Base-by-base conservation (phyloP, 192 early-diverging fungal species). In the Dispira simplex region DNA sequence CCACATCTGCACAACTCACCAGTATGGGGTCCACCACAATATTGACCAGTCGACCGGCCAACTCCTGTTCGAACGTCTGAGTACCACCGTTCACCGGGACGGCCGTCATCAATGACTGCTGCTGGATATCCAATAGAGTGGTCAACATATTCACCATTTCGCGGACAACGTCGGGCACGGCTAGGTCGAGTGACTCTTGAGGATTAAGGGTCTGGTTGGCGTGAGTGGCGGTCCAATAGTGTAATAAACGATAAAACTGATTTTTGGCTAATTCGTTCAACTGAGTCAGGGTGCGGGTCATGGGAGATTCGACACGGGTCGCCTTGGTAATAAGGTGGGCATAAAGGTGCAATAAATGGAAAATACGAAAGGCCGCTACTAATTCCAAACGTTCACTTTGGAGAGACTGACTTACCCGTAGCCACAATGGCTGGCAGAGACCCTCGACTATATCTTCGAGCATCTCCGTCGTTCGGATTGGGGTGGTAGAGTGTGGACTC, bases 341-440 rank as follows among this genome's bases (percentile, higher is more conserved):
- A n/a, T 60, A 60, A 21, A 60, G 46, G 23, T 60, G 23, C 28
- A 60, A n/a, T 10, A 60, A 44, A 44, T 60, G 58, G 32, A 60
- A 60, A 14, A 60, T 14, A 21, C 27, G 26, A 11, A 60, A 39
- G 26, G 58, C 25, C 12, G 43, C 14, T 14, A 44, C 21, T n/a
- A 39, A 44, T 32, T 25, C 32, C 12, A 39, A 11, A 27, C 46
- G 12, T 2, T 32, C 12, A 13, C 39, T 14, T 3, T 13, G 9
- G 58, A 60, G 28, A 5, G 58, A 32, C 43, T 60, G 58, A 13
- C 58, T 11, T 8, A 60, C 23, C 25, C 58, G 32, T 11, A 39
- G 8, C 1, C 12, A 2, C 21, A 60, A 39, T 27, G 58, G 58
- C 14, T 10, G 14, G 26, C 12, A 11, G 21, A 60, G 9, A 16